Base-by-base conservation (phyloP, 805 yeast genomes). In the Lachancea meyersii region DNA sequence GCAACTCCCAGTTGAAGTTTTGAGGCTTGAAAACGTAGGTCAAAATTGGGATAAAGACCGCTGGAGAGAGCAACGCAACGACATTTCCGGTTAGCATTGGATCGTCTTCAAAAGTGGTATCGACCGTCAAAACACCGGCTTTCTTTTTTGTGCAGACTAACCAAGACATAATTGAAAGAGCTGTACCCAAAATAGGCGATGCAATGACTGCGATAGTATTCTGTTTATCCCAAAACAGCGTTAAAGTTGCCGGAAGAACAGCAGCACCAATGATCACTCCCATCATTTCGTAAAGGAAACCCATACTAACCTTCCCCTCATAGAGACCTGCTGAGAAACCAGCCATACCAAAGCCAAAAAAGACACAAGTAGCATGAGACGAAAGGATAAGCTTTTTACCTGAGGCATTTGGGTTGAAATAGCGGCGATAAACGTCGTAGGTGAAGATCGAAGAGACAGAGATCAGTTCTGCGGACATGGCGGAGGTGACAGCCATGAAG, bases 401-500 rank as follows among this genome's bases (percentile, higher is more conserved):
- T 6, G 75, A 61, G 4, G 96, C 96, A 20, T 69, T 68, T 36
- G 95, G 94, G 57, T 86, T 78, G 55, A 87, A 67, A 65, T 88
- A 87, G 20, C 79, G 75, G 65, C 86, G 78, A 76, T 82, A 88
- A 48, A 88, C 71, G 65, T 88, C 96, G 54, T 86, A 88, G 34
- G 95, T 84, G 69, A 79, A 76, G 47, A 88, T 77, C 2, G 95
- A 82, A 3, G 95, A 83, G 16, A 86, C 89, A 2, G 96, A 83
- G 58, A 88, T 85, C 55, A 88, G 75, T 64, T 88, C 96, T 30
- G 96, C 91, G 24, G 95, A 84, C 75, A 86, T 78, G 20, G 96
- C 95, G 37, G 94, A 83, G 0, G 96, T 88, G 33, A 84, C 91
- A 20, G 96, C 95, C 89, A 86, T 84, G 64, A 88, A 88, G 9